phyloP scores from a whole-genome alignment of 192 early-diverging fungal genomes.

The Coemansia sp. region DNA sequence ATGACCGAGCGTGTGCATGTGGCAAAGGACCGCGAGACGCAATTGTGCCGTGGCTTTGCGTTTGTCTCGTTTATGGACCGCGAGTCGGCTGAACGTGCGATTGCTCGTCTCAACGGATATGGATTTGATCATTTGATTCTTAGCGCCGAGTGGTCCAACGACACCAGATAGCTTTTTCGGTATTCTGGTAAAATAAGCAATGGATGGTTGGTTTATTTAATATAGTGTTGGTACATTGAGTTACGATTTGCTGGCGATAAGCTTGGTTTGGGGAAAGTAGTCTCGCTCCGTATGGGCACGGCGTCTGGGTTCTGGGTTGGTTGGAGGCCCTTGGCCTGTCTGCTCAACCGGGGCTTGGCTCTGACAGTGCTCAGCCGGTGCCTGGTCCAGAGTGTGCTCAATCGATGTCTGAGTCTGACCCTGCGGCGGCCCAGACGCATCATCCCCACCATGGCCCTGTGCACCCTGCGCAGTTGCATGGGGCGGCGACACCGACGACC shows the following conservation, averaged over 20 bases:
- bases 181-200: too few species aligned
- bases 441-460: neutral
- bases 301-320: too few species aligned
- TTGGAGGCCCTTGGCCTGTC: too few species aligned
- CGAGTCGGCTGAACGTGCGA: conserved; percentile 80
- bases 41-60: conserved; percentile 91
- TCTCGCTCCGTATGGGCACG: neutral
- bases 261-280: conserved; percentile 9
- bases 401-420: neutral
- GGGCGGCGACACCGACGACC: conserved; percentile 28
- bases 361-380: neutral
- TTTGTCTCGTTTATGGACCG: conserved; percentile 86
- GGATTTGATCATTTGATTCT: conserved; percentile 97
- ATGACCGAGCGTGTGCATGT: conserved; percentile 80
- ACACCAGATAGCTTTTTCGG: neutral
- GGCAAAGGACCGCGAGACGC: conserved; percentile 80
- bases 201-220: neutral
- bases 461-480: neutral
- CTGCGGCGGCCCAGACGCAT: neutral
- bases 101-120: conserved; percentile 86
- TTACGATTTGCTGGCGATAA: conserved; percentile 1
- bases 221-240: neutral
- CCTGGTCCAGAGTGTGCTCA: neutral
- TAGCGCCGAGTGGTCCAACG: conserved; percentile 77
- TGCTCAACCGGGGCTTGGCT: too few species aligned